These are phyloP conservation scores for Cynanchum wilfordii DNA, from an alignment of 257 asterid genomes.

Conservation along the genomic window DNA sequence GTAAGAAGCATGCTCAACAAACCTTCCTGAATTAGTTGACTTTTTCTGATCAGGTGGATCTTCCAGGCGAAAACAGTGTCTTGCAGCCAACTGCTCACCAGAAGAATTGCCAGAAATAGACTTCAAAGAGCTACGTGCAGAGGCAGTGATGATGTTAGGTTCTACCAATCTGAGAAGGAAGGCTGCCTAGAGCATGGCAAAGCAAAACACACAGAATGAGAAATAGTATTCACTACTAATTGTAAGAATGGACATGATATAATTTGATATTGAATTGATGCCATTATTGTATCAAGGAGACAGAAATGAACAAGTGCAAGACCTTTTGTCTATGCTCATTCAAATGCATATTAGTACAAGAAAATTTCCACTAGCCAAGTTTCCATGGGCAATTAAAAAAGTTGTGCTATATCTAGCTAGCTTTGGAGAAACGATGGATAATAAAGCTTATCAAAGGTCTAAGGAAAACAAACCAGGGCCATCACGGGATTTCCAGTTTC, in stretches of 20 bases:
- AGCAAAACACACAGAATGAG: constrained; percentile 9
- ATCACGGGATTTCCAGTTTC: constrained; percentile 92
- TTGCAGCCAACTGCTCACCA: constrained; percentile 76
- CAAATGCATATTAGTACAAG: neutral
- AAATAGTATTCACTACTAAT: neutral
- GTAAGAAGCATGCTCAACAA: constrained; percentile 25
- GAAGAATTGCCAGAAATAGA: constrained; percentile 48
- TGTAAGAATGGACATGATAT: neutral
- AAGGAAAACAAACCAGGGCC: constrained; percentile 66
- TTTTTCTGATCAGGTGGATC: constrained; percentile 72
- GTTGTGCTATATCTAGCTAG: neutral
- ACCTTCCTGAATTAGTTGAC: constrained; percentile 49
- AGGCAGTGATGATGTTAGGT: constrained; percentile 67
- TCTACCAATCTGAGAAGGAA: constrained; percentile 83
- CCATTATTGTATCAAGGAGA: neutral
- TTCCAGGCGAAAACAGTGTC: constrained; percentile 84
- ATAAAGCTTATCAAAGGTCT: constrained; percentile 3
- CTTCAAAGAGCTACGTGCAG: constrained; percentile 67
- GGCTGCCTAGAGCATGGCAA: constrained; percentile 56
- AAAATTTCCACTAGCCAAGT: neutral
- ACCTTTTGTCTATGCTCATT: neutral
- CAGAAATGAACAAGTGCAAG: neutral
- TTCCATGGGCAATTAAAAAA: neutral
- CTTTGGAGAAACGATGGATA: neutral
- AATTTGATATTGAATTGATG: neutral